Base-by-base conservation (phyloP, 2,329 filamentous ascomycete species). In the Akanthomyces dipterigenus region DNA sequence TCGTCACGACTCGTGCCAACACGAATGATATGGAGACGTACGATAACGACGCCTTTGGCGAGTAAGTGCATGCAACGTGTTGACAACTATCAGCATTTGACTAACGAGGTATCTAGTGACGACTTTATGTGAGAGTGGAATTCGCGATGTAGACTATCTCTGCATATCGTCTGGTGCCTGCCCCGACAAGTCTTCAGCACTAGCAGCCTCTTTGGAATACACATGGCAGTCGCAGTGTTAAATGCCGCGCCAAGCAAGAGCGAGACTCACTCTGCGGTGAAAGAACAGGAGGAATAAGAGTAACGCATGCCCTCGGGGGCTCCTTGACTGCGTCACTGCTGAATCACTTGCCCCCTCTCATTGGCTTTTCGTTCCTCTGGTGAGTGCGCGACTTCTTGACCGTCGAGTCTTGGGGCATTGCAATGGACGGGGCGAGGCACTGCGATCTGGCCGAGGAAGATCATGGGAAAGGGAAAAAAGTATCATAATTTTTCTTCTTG, bases 41-140 rank as follows among this genome's bases (percentile, higher is more conserved):
- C 70, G 90, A 91, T 34, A 89, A 92, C 60, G 89, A 91, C 45
- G 80, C 73, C 63, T 91, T 91, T 71, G 93, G 90, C 77, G 93
- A 96, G 85, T 91, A 81, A 82, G 91, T 87, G 22, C 11, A 54
- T 8, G 16, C 22, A 5, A 12, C 18, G 20, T 18, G 42, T 18
- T 46, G 5, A 55, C 43, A 34, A 18, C 31, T 31, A n/a, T 28
- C 3, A 11, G 14, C 54, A 40, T 14, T 26, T 38, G 7, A 24
- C 55, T 58, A 43, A 62, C 42, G 9, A 31, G 9, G 16, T 45
- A n/a, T 43, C 12, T 31, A 62, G 61, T 31, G 61, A 63, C 26
- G 61, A 63, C 42, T 63, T 63, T 40, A 63, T 63, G 61, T 63
- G 61, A 63, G 51, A 26, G 38, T 9, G 40, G 28, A 51, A 43